Base-by-base conservation (phyloP, 257 asterid species). In the Capsicum rhomboideum region DNA sequence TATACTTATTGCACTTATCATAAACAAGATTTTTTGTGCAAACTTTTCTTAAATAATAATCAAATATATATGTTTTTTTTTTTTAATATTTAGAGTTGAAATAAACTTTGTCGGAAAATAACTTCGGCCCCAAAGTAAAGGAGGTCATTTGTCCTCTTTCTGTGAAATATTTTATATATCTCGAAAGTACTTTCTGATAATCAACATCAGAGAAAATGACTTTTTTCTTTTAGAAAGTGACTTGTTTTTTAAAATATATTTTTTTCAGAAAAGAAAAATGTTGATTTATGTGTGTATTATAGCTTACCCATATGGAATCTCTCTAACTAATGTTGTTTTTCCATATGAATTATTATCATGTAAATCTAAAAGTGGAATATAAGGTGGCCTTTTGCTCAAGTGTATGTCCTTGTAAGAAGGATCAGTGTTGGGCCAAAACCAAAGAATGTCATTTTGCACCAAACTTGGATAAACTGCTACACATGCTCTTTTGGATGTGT, bases 371-470 rank as follows among this genome's bases (percentile, higher is more conserved):
- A 94, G 87, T 93, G 97, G 92, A 86, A 96, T 91, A 81, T 87
- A 91, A 77, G 93, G 96, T 71, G 99, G 98, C 84, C 89, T 93
- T 86, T 90, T 89, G 89, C 82, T 87, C 16, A 86, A 86, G 37
- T 79, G 82, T 59, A 91, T 91, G 67, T 93, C 94, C 86, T 90
- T 89, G 71, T 86, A 90, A 59, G 86, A 85, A 50, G 93, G 92
- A 85, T 93, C 97, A 64, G 94, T 66, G 82, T 91, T 94, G 3
- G 97, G 97, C 98, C 99, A 96, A 89, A 96, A 93, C 97, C 99
- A 96, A 83, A 96, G 88, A 90, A 94, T 91, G 78, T 88, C 94
- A 82, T 94, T 96, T 87, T 93, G 98, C 79, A 90, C 95, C 67
- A 92, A 90, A 85, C 92, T 87, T 37, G 99, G 99, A 90, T 96